A percentile compares a stretch with the other conserved stretches of the same genome.
Evolutionary conservation across 352 stramenopile species (phyloP).

Genomic region (Phytophthora multivora): DNA sequence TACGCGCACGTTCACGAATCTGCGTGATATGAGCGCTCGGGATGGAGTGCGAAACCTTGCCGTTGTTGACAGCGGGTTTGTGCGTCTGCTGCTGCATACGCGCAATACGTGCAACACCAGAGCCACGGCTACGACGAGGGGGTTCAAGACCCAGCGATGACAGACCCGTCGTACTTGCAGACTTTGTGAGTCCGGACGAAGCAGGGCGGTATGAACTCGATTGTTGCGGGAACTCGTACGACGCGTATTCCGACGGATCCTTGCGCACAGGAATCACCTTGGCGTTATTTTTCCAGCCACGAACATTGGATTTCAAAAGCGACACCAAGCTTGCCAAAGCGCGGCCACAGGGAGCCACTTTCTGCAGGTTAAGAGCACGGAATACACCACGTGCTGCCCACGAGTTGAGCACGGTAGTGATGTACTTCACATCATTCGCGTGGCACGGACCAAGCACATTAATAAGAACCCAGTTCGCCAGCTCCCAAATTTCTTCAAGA

Average conservation of each 20-base stretch:
- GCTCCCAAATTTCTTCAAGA: conserved; percentile 97
- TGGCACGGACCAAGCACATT: conserved; percentile 95
- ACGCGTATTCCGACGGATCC: conserved; percentile 83
- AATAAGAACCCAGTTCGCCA: conserved; percentile 94
- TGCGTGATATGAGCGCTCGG: conserved; percentile 86
- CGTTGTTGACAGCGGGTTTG: conserved; percentile 57
- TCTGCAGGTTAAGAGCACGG: conserved; percentile 77
- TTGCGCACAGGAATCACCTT: conserved; percentile 87
- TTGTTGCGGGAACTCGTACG: conserved; percentile 82
- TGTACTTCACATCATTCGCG: conserved; percentile 93
- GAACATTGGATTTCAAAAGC: conserved; percentile 69
- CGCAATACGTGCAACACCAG: conserved; percentile 81
- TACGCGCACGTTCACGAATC: conserved; percentile 95
- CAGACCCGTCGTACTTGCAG: conserved; percentile 85
- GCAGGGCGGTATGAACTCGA: conserved; percentile 43
- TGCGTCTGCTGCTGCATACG: conserved; percentile 78
- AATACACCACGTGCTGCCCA: conserved; percentile 83
- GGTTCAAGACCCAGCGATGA: conserved; percentile 76
- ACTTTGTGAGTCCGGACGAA: conserved; percentile 77
- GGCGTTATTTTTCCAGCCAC: conserved; percentile 75
- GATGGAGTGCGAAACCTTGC: conserved; percentile 77
- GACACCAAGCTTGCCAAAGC: conserved; percentile 76
- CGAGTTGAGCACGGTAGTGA: conserved; percentile 83
- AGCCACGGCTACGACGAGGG: conserved; percentile 78
- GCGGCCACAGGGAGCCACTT: conserved; percentile 62